These are phyloP conservation scores for Cavenderia fasciculata DNA, from an alignment of 78 protist genomes.

Conservation along the genomic window DNA sequence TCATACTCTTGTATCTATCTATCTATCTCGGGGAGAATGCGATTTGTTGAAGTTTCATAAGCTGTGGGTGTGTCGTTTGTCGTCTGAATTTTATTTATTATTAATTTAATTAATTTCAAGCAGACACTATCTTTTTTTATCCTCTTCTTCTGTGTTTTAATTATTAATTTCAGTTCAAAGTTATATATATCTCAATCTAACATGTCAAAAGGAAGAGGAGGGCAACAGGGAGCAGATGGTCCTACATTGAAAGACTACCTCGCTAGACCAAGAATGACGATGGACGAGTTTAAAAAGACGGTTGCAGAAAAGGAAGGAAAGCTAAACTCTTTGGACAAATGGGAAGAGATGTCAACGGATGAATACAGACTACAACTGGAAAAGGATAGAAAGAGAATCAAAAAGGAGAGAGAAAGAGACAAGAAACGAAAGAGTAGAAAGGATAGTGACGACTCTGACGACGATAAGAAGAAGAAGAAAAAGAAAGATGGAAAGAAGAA, in stretches of 20 bases:
- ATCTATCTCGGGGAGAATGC: too few species aligned
- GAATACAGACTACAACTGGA: slow-evolving; percentile 5
- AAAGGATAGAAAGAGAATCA: background rate
- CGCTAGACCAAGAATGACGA: slow-evolving; percentile 9
- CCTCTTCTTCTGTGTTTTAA: too few species aligned
- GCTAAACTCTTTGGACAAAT: background rate
- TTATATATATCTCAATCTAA: too few species aligned
- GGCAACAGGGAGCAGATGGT: background rate
- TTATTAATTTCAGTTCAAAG: too few species aligned
- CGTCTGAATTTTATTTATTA: too few species aligned
- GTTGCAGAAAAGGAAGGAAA: background rate
- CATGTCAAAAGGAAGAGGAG: background rate
- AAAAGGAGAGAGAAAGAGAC: slow-evolving; percentile 8
- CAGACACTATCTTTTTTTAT: too few species aligned
- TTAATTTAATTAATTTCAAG: too few species aligned
- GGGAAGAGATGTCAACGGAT: slow-evolving; percentile 10
- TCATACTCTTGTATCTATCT: too few species aligned
- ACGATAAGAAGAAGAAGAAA: background rate
- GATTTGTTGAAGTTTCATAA: too few species aligned
- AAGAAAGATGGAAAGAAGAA: background rate
- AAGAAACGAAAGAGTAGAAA: background rate
- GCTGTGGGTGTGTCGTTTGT: too few species aligned
- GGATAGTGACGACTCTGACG: background rate
- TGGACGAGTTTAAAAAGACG: slow-evolving; percentile 1
- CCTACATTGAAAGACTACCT: background rate